These are phyloP conservation scores for Ceratobasidium sp. DNA, from an alignment of 1,284 basidiomycete genomes.

Conservation along the genomic window DNA sequence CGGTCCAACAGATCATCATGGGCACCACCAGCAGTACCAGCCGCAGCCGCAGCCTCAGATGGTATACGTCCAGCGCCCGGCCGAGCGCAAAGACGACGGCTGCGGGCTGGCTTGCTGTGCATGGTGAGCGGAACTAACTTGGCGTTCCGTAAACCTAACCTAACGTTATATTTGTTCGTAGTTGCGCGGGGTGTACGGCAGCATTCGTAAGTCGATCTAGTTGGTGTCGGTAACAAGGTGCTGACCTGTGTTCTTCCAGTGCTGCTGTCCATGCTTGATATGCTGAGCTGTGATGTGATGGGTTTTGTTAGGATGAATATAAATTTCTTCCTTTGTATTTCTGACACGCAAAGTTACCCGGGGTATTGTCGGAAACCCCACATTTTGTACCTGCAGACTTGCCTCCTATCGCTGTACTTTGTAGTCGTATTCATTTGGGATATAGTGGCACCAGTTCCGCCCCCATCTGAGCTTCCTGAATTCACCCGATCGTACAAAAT, in stretches of 20 bases:
- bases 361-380: neutral
- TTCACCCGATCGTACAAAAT: neutral
- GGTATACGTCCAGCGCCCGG: conserved; percentile 27
- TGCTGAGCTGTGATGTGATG: conserved; percentile 9
- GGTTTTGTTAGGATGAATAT: neutral
- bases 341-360: conserved; percentile 29
- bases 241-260: conserved; percentile 6
- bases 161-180: conserved; percentile 9
- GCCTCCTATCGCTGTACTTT: neutral
- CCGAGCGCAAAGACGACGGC: conserved; percentile 6
- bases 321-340: conserved; percentile 9
- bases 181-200: conserved; percentile 32
- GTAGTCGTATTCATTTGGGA: conserved; percentile 21
- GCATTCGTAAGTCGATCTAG: conserved; percentile 14
- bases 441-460: neutral
- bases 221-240: neutral
- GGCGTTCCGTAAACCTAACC: neutral
- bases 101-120: conserved; percentile 19
- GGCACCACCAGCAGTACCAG: conserved; percentile 40
- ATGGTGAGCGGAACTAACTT: conserved; percentile 3
- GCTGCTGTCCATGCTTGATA: conserved; percentile 34
- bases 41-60: conserved; percentile 34
- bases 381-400: neutral
- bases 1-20: conserved; percentile 15
- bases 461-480: neutral